Evolutionary conservation across 352 stramenopile species (phyloP).

Genomic region (Globisporangium iwayamae): DNA sequence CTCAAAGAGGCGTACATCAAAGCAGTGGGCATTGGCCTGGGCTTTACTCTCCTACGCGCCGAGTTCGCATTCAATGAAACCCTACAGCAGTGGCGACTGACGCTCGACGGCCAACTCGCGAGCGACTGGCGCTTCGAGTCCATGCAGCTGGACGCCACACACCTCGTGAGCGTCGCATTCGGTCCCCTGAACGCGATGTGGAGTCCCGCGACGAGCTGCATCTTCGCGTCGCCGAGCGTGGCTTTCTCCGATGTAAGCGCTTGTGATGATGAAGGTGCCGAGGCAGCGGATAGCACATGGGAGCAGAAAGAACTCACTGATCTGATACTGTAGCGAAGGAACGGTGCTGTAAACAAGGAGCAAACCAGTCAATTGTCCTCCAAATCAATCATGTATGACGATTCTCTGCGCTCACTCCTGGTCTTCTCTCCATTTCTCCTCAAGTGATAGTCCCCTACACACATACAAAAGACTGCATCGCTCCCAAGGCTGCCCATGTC

Average conservation of each 20-base stretch:
- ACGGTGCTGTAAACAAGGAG: not conserved
- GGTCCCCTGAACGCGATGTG: slow-evolving; percentile 43
- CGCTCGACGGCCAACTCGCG: slow-evolving; percentile 34
- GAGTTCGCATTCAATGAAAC: slow-evolving; percentile 31
- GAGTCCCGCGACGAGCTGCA: slow-evolving; percentile 38
- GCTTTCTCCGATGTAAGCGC: not conserved
- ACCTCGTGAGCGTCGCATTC: slow-evolving; percentile 46
- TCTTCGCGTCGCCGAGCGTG: slow-evolving; percentile 24
- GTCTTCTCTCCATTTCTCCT: not conserved
- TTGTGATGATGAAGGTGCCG: not conserved
- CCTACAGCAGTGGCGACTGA: slow-evolving; percentile 30
- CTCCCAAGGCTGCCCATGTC: not conserved
- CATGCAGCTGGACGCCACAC: slow-evolving; percentile 24
- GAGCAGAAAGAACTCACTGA: slow-evolving; percentile 11
- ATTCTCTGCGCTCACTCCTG: not conserved
- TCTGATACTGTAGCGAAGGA: not conserved
- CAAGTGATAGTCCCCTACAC: not conserved
- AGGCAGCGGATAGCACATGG: not conserved
- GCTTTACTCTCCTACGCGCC: slow-evolving; percentile 48
- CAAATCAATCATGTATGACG: not conserved
- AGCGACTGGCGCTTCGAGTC: slow-evolving; percentile 44
- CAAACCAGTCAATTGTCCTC: not conserved
- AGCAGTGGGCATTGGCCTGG: slow-evolving; percentile 63
- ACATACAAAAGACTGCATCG: slow-evolving; percentile 5
- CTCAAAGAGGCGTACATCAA: slow-evolving; percentile 82